phyloP scores from a whole-genome alignment of 1,284 basidiomycete genomes.

The Microbotryomycetes sp. region DNA sequence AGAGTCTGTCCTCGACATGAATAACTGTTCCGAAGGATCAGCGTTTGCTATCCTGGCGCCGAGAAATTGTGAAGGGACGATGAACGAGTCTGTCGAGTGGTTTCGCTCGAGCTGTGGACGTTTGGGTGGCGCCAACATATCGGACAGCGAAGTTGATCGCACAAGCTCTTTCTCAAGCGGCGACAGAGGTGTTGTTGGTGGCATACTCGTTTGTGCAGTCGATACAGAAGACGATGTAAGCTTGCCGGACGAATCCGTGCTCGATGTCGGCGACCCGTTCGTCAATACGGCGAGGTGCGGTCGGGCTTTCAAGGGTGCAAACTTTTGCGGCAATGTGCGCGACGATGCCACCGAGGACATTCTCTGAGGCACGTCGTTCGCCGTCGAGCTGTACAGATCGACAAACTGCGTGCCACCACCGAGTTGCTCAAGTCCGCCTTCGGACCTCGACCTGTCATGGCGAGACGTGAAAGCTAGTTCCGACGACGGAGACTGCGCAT shows the following conservation, averaged over 20 bases:
- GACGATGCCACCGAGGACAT: neutral
- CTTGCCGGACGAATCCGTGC: neutral
- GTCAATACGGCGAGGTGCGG: neutral
- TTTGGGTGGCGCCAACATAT: neutral
- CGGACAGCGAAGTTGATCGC: neutral
- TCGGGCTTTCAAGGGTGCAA: neutral
- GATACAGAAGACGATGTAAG: neutral
- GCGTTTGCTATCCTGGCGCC: slow-evolving; percentile 21
- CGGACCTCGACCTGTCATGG: neutral
- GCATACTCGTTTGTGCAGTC: neutral
- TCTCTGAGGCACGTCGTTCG: neutral
- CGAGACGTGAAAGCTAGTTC: neutral
- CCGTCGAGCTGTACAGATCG: neutral
- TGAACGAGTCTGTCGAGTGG: slow-evolving; percentile 9
- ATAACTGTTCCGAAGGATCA: neutral
- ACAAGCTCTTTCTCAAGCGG: neutral
- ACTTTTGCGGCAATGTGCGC: neutral
- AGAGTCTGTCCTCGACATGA: neutral
- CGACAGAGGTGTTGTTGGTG: neutral
- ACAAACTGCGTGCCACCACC: too few species aligned
- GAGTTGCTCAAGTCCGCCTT: too few species aligned
- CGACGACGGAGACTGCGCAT: neutral
- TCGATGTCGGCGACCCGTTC: neutral
- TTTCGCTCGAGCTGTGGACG: slow-evolving; percentile 3
- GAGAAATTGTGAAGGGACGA: slow-evolving; percentile 15